Evolutionary conservation across 2,329 filamentous ascomycete species (phyloP).

Genomic region (Gyromitra esculenta): DNA sequence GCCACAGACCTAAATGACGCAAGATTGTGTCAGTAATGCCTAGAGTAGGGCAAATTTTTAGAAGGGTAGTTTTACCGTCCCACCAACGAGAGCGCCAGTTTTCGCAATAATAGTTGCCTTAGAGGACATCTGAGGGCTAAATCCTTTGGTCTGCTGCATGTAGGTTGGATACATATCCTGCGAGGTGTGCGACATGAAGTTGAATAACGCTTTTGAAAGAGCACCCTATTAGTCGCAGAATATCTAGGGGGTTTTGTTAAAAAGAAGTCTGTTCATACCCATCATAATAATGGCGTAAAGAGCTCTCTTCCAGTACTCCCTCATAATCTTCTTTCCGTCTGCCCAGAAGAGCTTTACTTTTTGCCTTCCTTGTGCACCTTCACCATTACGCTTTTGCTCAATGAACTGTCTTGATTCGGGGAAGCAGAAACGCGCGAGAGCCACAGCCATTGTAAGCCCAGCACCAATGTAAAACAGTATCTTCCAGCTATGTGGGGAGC

Average conservation of each 20-base stretch:
- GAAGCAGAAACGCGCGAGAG: slow-evolving; percentile 73
- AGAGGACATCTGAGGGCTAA: slow-evolving; percentile 67
- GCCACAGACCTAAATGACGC: slow-evolving; percentile 64
- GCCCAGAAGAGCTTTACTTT: slow-evolving; percentile 69
- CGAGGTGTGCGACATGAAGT: slow-evolving; percentile 79
- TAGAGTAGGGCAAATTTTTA: background rate
- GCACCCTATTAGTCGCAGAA: background rate
- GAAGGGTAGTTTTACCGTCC: slow-evolving; percentile 64
- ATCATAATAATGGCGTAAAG: slow-evolving; percentile 81
- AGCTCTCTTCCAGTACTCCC: slow-evolving; percentile 77
- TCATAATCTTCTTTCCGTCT: slow-evolving; percentile 75
- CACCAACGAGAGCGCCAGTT: slow-evolving; percentile 77
- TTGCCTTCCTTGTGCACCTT: slow-evolving; percentile 60
- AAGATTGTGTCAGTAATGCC: slow-evolving; percentile 5
- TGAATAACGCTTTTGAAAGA: slow-evolving; percentile 62
- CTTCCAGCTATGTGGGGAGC: slow-evolving; percentile 72
- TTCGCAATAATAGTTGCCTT: slow-evolving; percentile 86
- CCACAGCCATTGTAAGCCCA: slow-evolving; percentile 74
- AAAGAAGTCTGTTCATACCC: slow-evolving; percentile 65
- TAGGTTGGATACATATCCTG: slow-evolving; percentile 83
- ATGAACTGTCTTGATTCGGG: slow-evolving; percentile 80
- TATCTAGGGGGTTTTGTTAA: background rate
- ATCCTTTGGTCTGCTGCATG: slow-evolving; percentile 77
- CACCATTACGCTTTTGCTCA: slow-evolving; percentile 71
- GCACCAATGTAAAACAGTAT: slow-evolving; percentile 78